Evolutionary conservation across 2,329 filamentous ascomycete genomes (phyloP).

Genomic region (Zymoseptoria brevis): DNA sequence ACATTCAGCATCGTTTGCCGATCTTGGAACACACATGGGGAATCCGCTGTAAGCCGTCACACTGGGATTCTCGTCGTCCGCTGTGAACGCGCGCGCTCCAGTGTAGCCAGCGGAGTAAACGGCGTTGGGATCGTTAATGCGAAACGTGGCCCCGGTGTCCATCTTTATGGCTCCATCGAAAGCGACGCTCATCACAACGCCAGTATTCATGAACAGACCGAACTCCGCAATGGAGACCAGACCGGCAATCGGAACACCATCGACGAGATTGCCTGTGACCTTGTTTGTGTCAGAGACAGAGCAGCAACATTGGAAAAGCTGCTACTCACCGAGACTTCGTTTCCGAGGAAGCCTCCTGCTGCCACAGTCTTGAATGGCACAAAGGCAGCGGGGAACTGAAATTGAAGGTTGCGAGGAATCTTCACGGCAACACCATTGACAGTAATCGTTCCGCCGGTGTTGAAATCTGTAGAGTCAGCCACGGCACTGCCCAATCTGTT

Average conservation of each 20-base stretch:
- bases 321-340: slow-evolving; percentile 22
- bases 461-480: slow-evolving; percentile 26
- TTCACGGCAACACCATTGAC: slow-evolving; percentile 41
- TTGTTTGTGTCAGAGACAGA: slow-evolving; percentile 13
- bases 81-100: slow-evolving; percentile 37
- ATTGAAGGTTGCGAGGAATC: slow-evolving; percentile 44
- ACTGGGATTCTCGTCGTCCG: slow-evolving; percentile 43
- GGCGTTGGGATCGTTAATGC: slow-evolving; percentile 19
- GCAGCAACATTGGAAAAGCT: background rate
- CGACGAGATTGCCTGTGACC: slow-evolving; percentile 35
- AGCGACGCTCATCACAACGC: slow-evolving; percentile 2
- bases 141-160: slow-evolving; percentile 7
- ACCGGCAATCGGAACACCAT: slow-evolving; percentile 31
- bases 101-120: slow-evolving; percentile 25
- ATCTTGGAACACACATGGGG: slow-evolving; percentile 46
- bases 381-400: slow-evolving; percentile 42
- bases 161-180: slow-evolving; percentile 7
- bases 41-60: slow-evolving; percentile 42
- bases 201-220: slow-evolving; percentile 13
- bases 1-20: slow-evolving; percentile 30
- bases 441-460: slow-evolving; percentile 39
- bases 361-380: slow-evolving; percentile 34
- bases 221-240: slow-evolving; percentile 34
- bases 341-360: slow-evolving; percentile 14
- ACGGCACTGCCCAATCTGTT: slow-evolving; percentile 10